Evolutionary conservation across 106 monocot genomes (phyloP).

Genomic region (Iris macrosiphon): DNA sequence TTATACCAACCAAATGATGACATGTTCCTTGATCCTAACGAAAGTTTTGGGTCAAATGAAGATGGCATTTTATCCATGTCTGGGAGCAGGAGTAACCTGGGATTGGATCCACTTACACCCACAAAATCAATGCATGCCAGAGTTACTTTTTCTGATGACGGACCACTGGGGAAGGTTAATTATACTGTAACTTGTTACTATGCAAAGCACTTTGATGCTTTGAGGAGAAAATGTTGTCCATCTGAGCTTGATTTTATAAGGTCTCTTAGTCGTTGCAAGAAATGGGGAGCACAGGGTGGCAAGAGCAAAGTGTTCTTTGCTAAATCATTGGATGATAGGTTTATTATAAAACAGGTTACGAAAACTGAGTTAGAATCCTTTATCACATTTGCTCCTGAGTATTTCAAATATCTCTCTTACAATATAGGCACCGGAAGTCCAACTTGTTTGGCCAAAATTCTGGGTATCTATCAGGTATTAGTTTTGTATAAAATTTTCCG

Average conservation of each 20-base stretch:
- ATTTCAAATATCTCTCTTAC: constrained; percentile 82
- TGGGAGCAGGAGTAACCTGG: constrained; percentile 24
- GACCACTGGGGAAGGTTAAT: constrained; percentile 57
- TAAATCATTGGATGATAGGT: constrained; percentile 93
- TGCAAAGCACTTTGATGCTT: constrained; percentile 65
- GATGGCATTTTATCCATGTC: constrained; percentile 44
- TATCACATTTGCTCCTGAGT: constrained; percentile 76
- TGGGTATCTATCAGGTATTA: constrained; percentile 90
- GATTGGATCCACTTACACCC: constrained; percentile 27
- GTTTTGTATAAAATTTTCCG: background rate
- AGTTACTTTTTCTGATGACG: constrained; percentile 74
- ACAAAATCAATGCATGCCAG: constrained; percentile 54
- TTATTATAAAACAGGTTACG: constrained; percentile 93
- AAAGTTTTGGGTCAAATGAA: constrained; percentile 44
- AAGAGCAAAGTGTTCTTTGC: constrained; percentile 99
- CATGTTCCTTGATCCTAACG: constrained; percentile 25
- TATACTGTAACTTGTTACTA: constrained; percentile 86
- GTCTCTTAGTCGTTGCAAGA: constrained; percentile 96
- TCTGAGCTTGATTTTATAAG: constrained; percentile 81
- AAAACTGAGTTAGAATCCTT: constrained; percentile 90
- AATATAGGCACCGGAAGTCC: constrained; percentile 76
- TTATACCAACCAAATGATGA: constrained; percentile 48
- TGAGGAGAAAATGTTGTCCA: constrained; percentile 78
- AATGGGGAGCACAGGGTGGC: constrained; percentile 92
- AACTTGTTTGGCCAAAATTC: constrained; percentile 88